Base-by-base conservation (phyloP, 2,329 filamentous ascomycete species). In the Fusarium cyanostomum region DNA sequence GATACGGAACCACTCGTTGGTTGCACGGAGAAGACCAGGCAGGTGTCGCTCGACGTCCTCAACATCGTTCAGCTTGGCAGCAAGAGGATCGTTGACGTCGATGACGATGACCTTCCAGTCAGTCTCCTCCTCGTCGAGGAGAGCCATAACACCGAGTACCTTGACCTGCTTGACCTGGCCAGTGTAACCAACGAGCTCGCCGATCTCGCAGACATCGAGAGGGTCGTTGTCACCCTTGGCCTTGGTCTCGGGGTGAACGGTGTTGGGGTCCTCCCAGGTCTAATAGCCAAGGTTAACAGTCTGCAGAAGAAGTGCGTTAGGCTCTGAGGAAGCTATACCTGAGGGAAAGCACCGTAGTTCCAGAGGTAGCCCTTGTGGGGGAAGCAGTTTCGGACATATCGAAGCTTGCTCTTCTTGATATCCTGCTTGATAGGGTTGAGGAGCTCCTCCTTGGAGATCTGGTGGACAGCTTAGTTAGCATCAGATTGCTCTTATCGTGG, bases 61-160 rank as follows among this genome's bases (percentile, higher is more conserved):
- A 66, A 98, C 90, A 79, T 98, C 94, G 84, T 99, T 94, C 78
- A 99, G 91, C 88, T 97, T 97, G 76, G 92, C 82, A 55, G 95
- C 95, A 67, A 99, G 86, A 71, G 95, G 94, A 84, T 99, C 95
- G 83, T 98, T 97, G 79, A 97, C 83, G 78, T 99, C 95, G 77
- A 99, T 96, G 81, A 98, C 95, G 74, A 99, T 98, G 84, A 99
- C 92, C 89, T 99, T 99, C 95, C 95, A 99, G 88, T 99, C 95
- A 68, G 95, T 99, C 90, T 99, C 95, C 81, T 96, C 95, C 88
- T 99, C 95, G 75, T 99, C 95, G 68, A 99, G 92, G 70, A 99
- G 89, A 71, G 95, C 95, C 95, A 99, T 99, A 78, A 98, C 93
- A 81, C 95, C 95, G 67, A 99, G 91, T 66, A 98, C 92, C 90